Percentiles rank a stretch among this genome's conserved stretches.
Conservation (phyloP, 495 filamentous ascomycete species). For the Parmelia sp. region DNA sequence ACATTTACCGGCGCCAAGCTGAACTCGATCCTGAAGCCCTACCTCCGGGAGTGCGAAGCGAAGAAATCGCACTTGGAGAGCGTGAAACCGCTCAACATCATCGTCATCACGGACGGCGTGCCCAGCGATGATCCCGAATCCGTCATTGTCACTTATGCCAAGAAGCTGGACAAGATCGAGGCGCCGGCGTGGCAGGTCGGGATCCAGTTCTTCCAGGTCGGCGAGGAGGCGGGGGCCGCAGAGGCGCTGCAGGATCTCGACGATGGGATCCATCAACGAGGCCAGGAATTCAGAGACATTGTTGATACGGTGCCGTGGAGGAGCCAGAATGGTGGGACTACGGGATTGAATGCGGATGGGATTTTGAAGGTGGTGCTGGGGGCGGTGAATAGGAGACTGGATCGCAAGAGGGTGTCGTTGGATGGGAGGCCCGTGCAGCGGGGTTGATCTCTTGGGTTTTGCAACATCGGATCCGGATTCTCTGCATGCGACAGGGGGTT, state of each 20-base stretch:
- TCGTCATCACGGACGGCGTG: constrained; percentile 86
- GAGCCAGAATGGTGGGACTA: constrained; percentile 30
- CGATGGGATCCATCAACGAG: constrained; percentile 56
- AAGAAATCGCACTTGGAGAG: constrained; percentile 41
- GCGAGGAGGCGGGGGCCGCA: constrained; percentile 59
- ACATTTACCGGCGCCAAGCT: constrained; percentile 76
- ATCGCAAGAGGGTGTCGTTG: constrained; percentile 22
- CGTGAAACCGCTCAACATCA: constrained; percentile 84
- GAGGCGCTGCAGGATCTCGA: constrained; percentile 68
- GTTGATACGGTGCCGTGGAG: constrained; percentile 85
- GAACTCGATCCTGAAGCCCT: constrained; percentile 65
- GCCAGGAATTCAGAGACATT: constrained; percentile 68
- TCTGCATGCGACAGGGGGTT: not conserved
- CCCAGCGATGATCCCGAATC: constrained; percentile 76
- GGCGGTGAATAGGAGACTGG: constrained; percentile 18
- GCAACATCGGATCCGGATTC: not conserved
- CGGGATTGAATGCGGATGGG: constrained; percentile 53
- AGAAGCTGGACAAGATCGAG: constrained; percentile 61
- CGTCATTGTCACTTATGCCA: constrained; percentile 60
- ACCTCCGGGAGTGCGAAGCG: constrained; percentile 44
- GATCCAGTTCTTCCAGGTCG: constrained; percentile 96
- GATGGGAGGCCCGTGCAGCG: constrained; percentile 7
- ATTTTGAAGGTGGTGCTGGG: constrained; percentile 71
- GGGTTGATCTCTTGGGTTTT: not conserved
- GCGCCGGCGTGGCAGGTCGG: constrained; percentile 84